Conservation (phyloP, 495 filamentous ascomycete genomes). For the Clavariopsis aquatica region DNA sequence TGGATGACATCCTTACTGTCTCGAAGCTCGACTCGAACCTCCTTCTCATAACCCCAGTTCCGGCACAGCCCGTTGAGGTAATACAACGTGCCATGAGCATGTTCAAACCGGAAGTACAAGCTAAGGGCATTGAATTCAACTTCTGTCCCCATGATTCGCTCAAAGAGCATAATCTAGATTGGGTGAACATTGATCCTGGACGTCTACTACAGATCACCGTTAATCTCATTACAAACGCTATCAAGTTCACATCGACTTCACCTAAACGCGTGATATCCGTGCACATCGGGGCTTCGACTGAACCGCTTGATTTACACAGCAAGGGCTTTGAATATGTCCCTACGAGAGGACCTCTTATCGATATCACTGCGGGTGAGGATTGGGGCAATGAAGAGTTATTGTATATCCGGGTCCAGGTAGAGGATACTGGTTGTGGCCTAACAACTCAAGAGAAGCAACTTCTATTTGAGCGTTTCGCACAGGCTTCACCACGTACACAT, state of each 20-base stretch:
- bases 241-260: conserved; percentile 20
- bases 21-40: conserved; percentile 33
- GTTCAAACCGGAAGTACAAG: conserved; percentile 17
- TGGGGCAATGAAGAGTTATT: conserved; percentile 9
- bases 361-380: neutral
- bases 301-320: neutral
- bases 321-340: neutral
- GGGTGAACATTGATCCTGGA: conserved; percentile 19
- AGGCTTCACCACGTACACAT: conserved; percentile 15
- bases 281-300: conserved; percentile 7
- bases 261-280: conserved; percentile 14
- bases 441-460: conserved; percentile 5
- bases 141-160: conserved; percentile 6
- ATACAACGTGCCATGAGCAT: conserved; percentile 14
- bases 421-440: conserved; percentile 18
- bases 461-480: conserved; percentile 13
- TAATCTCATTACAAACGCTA: conserved; percentile 27
- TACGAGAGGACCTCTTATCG: neutral
- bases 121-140: neutral
- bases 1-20: conserved; percentile 30
- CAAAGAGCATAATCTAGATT: conserved; percentile 10
- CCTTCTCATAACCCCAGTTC: conserved; percentile 15
- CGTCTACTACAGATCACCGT: conserved; percentile 16
- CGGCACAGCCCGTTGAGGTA: neutral
- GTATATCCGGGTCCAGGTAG: conserved; percentile 11